Percentiles rank a stretch among this genome's conserved stretches.
These are phyloP conservation scores for Pseudomassariella vexata DNA, from an alignment of 2,329 filamentous ascomycete genomes.

Conservation along the genomic window DNA sequence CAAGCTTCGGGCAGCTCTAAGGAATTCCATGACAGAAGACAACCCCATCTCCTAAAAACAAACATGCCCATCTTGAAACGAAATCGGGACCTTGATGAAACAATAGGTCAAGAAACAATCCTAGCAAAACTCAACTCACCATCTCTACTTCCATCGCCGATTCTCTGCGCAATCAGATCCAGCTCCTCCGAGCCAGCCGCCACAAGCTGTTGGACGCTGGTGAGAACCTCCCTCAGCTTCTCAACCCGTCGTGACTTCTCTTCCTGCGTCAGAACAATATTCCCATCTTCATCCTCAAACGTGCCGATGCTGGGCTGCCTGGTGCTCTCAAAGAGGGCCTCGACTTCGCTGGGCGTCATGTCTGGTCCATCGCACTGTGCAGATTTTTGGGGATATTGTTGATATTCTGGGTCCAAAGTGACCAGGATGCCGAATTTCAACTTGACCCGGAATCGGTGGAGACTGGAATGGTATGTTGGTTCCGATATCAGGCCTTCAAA, in stretches of 20 bases:
- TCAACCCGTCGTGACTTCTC: slow-evolving; percentile 13
- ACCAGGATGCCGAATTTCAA: too few species aligned
- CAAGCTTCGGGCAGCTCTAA: too few species aligned
- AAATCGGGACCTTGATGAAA: too few species aligned
- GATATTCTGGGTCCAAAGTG: neutral
- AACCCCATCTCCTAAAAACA: too few species aligned
- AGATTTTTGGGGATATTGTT: neutral
- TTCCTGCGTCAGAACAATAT: slow-evolving; percentile 5
- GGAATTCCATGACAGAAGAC: too few species aligned
- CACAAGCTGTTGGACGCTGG: slow-evolving; percentile 33
- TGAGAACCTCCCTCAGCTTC: slow-evolving; percentile 31
- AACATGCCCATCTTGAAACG: too few species aligned
- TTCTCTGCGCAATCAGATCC: slow-evolving; percentile 41
- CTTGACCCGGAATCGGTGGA: neutral
- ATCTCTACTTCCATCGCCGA: slow-evolving; percentile 51
- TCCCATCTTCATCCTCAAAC: slow-evolving; percentile 20
- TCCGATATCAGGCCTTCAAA: neutral
- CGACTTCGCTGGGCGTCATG: slow-evolving; percentile 32
- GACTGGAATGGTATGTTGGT: neutral
- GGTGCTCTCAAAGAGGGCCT: slow-evolving; percentile 27
- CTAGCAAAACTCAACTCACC: too few species aligned
- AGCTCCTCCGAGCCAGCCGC: slow-evolving; percentile 33
- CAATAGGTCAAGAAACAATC: too few species aligned
- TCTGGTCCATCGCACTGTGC: neutral
- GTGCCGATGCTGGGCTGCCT: slow-evolving; percentile 20